phyloP scores from a whole-genome alignment of 176 grass and related monocot species.

The Oryza australiensis region DNA sequence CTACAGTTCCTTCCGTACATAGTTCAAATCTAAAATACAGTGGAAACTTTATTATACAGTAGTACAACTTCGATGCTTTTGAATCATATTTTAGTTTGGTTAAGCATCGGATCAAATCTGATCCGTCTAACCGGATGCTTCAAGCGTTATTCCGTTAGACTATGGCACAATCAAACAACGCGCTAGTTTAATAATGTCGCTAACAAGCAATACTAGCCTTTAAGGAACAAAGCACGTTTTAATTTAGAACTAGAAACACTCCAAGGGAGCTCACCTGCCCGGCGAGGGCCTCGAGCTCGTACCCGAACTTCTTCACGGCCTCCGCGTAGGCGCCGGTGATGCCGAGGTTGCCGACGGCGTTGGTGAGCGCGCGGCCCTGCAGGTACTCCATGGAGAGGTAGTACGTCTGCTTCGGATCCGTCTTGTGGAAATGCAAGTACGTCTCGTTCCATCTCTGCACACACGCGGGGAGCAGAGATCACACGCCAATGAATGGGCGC shows the following conservation, averaged over 20 bases:
- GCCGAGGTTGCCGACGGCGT: slow-evolving; percentile 91
- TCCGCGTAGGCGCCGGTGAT: slow-evolving; percentile 84
- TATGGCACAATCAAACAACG: slow-evolving; percentile 39
- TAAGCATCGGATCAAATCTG: slow-evolving; percentile 28
- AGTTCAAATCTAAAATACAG: slow-evolving; percentile 35
- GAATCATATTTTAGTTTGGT: not conserved
- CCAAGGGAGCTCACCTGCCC: slow-evolving; percentile 56
- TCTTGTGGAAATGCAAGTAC: slow-evolving; percentile 90
- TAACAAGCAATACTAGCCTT: not conserved
- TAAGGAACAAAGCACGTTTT: slow-evolving; percentile 22
- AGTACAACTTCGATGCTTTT: not conserved
- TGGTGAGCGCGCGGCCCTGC: slow-evolving; percentile 92
- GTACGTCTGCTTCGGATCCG: slow-evolving; percentile 98
- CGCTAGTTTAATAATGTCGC: slow-evolving; percentile 40
- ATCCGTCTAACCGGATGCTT: slow-evolving; percentile 12
- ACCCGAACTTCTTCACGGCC: slow-evolving; percentile 88
- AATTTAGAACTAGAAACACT: slow-evolving; percentile 23
- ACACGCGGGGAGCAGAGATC: not conserved
- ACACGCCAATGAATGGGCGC: not conserved
- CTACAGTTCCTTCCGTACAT: not conserved
- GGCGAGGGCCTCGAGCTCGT: slow-evolving; percentile 81
- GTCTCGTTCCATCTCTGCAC: slow-evolving; percentile 94
- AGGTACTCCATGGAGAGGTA: slow-evolving; percentile 99
- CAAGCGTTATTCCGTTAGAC: not conserved
- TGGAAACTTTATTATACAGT: not conserved